phyloP scores from a whole-genome alignment of 257 asterid genomes.

The Nicotiana tabacum region DNA sequence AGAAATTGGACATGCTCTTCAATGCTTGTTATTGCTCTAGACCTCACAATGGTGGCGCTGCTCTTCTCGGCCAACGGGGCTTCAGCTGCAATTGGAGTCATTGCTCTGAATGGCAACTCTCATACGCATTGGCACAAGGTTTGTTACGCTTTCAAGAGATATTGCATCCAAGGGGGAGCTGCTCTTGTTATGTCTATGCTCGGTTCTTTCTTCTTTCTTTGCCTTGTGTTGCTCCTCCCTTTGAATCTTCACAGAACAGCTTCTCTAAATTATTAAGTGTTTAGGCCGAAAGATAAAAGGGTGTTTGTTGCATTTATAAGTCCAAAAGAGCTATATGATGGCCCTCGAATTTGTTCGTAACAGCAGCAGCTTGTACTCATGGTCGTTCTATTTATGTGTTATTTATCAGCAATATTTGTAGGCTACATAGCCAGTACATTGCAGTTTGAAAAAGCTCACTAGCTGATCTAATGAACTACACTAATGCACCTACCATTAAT shows the following conservation, averaged over 20 bases:
- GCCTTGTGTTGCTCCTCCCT: conserved; percentile 7
- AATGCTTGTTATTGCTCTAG: not conserved
- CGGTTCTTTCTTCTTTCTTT: conserved; percentile 5
- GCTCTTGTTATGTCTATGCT: conserved; percentile 16
- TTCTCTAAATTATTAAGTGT: not conserved
- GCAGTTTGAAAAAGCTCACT: not conserved
- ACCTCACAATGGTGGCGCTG: conserved; percentile 19
- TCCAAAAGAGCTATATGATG: not conserved
- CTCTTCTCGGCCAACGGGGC: conserved; percentile 29
- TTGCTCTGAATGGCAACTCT: conserved; percentile 24
- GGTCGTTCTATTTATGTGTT: not conserved
- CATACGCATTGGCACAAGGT: conserved; percentile 25
- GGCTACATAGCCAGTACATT: not conserved
- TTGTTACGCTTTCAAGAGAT: conserved; percentile 17
- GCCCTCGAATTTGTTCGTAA: not conserved
- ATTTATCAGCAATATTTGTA: not conserved
- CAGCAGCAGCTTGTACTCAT: not conserved
- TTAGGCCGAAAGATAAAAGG: not conserved
- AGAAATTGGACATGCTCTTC: not conserved
- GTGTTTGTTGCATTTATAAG: not conserved
- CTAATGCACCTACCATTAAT: not conserved
- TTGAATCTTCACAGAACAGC: conserved; percentile 1
- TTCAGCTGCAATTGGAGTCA: conserved; percentile 17
- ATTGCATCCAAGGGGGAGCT: conserved; percentile 18
- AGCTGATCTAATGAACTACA: not conserved